phyloP scores from a whole-genome alignment of 176 grass and related monocot genomes.

The Avena atlantica region DNA sequence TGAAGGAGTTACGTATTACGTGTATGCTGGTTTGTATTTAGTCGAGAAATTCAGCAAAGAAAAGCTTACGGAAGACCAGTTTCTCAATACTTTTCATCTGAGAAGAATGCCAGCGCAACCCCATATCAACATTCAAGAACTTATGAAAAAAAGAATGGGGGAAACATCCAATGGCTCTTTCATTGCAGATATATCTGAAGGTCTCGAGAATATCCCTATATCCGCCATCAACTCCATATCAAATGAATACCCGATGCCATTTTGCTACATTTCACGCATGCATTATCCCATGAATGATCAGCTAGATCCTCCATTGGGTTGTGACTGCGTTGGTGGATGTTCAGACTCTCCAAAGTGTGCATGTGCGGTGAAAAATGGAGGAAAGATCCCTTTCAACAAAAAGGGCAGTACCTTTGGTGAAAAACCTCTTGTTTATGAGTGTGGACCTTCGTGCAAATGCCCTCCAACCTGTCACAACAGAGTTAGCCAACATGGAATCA shows the following conservation, averaged over 20 bases:
- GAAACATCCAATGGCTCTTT: slow-evolving; percentile 24
- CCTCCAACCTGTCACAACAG: slow-evolving; percentile 79
- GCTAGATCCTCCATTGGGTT: slow-evolving; percentile 49
- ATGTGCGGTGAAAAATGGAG: slow-evolving; percentile 68
- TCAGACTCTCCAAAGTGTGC: slow-evolving; percentile 53
- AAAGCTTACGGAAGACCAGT: slow-evolving; percentile 8
- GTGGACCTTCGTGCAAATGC: slow-evolving; percentile 85
- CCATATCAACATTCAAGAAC: slow-evolving; percentile 39
- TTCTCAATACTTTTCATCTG: slow-evolving; percentile 57
- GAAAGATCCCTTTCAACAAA: slow-evolving; percentile 71
- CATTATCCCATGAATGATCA: slow-evolving; percentile 45
- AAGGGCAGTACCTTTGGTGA: slow-evolving; percentile 64
- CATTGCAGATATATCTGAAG: slow-evolving; percentile 58
- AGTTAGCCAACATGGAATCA: slow-evolving; percentile 78
- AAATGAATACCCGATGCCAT: slow-evolving; percentile 35
- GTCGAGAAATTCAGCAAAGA: slow-evolving; percentile 56
- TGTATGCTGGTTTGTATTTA: slow-evolving; percentile 78
- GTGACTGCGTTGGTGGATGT: slow-evolving; percentile 65
- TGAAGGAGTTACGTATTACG: slow-evolving; percentile 46
- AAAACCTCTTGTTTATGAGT: slow-evolving; percentile 83
- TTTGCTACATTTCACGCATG: slow-evolving; percentile 58
- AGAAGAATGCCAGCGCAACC: slow-evolving; percentile 56
- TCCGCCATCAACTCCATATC: slow-evolving; percentile 64
- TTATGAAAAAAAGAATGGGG: slow-evolving; percentile 44
- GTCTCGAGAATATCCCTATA: slow-evolving; percentile 66